Conservation (phyloP, 2,329 filamentous ascomycete species). For the Talaromyces pinophilus region DNA sequence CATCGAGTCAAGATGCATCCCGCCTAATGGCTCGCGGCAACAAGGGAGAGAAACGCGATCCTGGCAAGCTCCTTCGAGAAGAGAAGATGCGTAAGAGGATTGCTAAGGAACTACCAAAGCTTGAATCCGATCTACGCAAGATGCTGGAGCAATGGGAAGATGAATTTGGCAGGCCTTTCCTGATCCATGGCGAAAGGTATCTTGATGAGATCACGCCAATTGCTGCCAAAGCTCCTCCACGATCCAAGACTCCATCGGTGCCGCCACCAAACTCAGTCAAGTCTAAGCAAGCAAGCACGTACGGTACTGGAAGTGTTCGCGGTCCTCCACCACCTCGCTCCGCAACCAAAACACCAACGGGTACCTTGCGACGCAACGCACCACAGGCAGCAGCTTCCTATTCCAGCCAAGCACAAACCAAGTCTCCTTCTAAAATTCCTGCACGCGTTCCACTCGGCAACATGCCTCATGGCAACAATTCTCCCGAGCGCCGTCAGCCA, state of each 20-base stretch:
- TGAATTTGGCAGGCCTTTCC: conserved; percentile 88
- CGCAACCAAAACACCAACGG: conserved; percentile 51
- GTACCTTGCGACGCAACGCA: conserved; percentile 44
- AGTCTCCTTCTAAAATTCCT: conserved; percentile 53
- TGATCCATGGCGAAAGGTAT: conserved; percentile 89
- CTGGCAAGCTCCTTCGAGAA: conserved; percentile 87
- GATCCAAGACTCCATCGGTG: conserved; percentile 49
- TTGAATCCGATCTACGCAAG: conserved; percentile 79
- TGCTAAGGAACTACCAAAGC: conserved; percentile 90
- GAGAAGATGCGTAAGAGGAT: conserved; percentile 99
- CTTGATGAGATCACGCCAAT: conserved; percentile 73
- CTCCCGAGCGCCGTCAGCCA: conserved; percentile 68
- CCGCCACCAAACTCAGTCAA: conserved; percentile 34
- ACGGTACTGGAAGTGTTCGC: conserved; percentile 38
- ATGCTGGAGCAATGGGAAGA: conserved; percentile 87
- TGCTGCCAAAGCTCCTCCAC: conserved; percentile 66
- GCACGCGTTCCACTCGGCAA: conserved; percentile 49
- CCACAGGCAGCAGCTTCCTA: conserved; percentile 17
- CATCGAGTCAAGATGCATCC: conserved; percentile 92
- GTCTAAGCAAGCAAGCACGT: conserved; percentile 34
- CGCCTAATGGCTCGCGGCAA: conserved; percentile 86
- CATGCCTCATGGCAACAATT: conserved; percentile 64
- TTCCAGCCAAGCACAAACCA: conserved; percentile 25
- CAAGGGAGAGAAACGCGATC: conserved; percentile 92
- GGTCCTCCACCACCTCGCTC: conserved; percentile 46